Conservation (phyloP, 129 eudicot genomes). For the Tagetes erecta region DNA sequence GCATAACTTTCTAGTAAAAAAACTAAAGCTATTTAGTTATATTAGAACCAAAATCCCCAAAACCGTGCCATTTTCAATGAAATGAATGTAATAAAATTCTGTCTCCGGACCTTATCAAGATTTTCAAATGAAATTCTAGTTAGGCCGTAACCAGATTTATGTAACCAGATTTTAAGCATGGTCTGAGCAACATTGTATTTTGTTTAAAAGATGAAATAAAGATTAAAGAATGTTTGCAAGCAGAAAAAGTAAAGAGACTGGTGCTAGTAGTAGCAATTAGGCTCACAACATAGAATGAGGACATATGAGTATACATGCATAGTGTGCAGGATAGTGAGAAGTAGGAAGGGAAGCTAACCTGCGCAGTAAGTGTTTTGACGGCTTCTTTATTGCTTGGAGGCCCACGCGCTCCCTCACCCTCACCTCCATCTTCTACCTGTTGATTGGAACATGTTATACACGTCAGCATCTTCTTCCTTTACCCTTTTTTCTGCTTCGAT, state of each 20-base stretch:
- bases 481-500: background rate
- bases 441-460: conserved; percentile 79
- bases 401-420: conserved; percentile 66
- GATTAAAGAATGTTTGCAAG: conserved; percentile 28
- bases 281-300: conserved; percentile 31
- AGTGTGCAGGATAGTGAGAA: conserved; percentile 1
- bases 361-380: conserved; percentile 84
- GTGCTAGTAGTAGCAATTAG: conserved; percentile 18
- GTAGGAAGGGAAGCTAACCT: conserved; percentile 50
- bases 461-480: conserved; percentile 56
- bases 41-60: conserved; percentile 31
- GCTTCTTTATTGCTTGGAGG: conserved; percentile 66
- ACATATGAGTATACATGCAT: background rate
- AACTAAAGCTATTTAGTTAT: conserved; percentile 23
- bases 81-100: no score
- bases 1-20: conserved; percentile 28
- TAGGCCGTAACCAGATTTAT: background rate
- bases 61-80: conserved; percentile 1
- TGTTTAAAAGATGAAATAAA: conserved; percentile 42
- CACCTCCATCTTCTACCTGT: conserved; percentile 54
- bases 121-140: no score
- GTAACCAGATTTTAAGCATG: conserved; percentile 26
- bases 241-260: conserved; percentile 35
- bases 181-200: conserved; percentile 29
- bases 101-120: no score